Base-by-base conservation (phyloP, 257 asterid species). In the Nicotiana knightiana region DNA sequence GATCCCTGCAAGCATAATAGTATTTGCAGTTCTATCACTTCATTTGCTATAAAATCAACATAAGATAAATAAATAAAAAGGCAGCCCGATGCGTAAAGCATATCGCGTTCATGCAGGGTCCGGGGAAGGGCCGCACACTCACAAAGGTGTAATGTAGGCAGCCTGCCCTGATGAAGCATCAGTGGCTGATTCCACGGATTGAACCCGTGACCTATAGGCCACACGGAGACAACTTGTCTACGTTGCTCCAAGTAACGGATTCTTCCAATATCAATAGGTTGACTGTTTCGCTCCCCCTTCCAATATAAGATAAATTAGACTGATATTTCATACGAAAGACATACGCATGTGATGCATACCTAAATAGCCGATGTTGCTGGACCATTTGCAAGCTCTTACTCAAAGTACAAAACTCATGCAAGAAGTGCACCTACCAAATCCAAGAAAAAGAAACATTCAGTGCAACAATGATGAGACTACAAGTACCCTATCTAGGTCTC, bases 301-400 rank as follows among this genome's bases (percentile, higher is more conserved):
- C 43, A 48, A 46, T 39, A 48, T 48, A 73, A 15, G 16, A 73
- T 24, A 51, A 8, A 48, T 51, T 26, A 51, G 43, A 73, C 26
- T 48, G 43, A 73, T 73, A 51, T 6, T 73, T 15, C 51, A 48
- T 73, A 51, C 15, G 3, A 26, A 75, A 51, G 79, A 75, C 57
- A 4, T 43, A 5, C 8, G 62, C 26, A 16, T 51, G 63, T 51
- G 79, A 51, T 16, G 82, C 85, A 83, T 89, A 94, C 99, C 97
- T 91, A 85, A 91, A 94, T 67, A 94, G 87, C 83, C 97, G 93
- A 75, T 90, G 93, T 88, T 96, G 99, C 89, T 94, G 97, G 76
- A 88, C 96, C 93, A 93, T 87, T 89, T 92, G 98, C 92, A 96
- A 89, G 90, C 98, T 96, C 93, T 94, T 96, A 82, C 98, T 93